Evolutionary conservation across 768 basidiomycete species (phyloP).

Genomic region (Termitomyces sp.): DNA sequence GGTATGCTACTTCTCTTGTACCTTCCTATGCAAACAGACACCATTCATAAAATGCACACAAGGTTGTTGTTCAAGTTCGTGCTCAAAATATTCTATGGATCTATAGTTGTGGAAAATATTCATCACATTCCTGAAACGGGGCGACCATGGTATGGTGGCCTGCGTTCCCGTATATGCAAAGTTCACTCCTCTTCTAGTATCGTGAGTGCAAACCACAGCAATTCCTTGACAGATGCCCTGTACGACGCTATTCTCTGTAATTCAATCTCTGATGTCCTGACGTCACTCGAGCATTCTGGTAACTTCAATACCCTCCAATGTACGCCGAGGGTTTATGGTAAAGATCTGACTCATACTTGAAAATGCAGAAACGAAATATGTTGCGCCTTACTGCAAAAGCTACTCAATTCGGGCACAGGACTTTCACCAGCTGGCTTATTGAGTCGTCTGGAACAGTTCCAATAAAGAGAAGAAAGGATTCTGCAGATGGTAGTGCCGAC

Average conservation of each 20-base stretch:
- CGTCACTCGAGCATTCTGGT: constrained; percentile 53
- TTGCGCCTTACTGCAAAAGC: constrained; percentile 84
- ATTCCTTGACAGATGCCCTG: constrained; percentile 85
- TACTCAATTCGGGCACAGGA: constrained; percentile 76
- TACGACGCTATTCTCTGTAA: constrained; percentile 18
- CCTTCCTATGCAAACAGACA: not conserved
- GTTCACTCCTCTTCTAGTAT: constrained; percentile 40
- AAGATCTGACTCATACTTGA: not conserved
- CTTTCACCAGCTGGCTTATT: constrained; percentile 88
- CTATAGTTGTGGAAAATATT: constrained; percentile 78
- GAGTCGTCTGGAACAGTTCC: constrained; percentile 86
- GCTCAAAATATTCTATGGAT: constrained; percentile 87
- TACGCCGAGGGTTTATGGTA: constrained; percentile 20
- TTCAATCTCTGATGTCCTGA: not conserved
- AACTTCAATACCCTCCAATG: constrained; percentile 66
- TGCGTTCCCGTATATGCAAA: not conserved
- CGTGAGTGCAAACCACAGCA: constrained; percentile 82
- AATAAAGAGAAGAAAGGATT: constrained; percentile 72
- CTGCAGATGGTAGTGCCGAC: constrained; percentile 45
- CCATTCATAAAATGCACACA: not conserved
- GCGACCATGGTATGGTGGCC: constrained; percentile 54
- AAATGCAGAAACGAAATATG: constrained; percentile 62
- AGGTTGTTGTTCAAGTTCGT: constrained; percentile 76
- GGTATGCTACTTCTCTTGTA: constrained; percentile 32
- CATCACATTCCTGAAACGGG: constrained; percentile 69